Conservation (phyloP, 1,284 basidiomycete genomes). For the Ceratobasidium sp. region DNA sequence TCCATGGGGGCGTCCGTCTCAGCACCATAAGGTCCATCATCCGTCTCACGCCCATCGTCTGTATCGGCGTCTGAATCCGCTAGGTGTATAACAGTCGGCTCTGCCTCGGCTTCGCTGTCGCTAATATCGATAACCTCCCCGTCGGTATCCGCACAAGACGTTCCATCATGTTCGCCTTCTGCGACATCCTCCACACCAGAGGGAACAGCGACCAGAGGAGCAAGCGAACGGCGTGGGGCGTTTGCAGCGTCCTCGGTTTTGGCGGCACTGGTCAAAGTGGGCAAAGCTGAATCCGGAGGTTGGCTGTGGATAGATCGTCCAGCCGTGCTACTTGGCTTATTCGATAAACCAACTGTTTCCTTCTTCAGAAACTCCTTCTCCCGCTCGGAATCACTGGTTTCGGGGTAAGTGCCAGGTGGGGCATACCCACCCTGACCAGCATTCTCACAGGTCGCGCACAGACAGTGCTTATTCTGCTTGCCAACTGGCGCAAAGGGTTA, state of each 20-base stretch:
- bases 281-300: neutral
- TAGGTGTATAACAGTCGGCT: neutral
- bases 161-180: constrained; percentile 30
- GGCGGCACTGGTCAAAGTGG: constrained; percentile 17
- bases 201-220: constrained; percentile 25
- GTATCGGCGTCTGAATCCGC: constrained; percentile 22
- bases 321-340: constrained; percentile 6
- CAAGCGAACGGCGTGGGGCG: constrained; percentile 16
- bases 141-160: constrained; percentile 32
- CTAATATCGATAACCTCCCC: constrained; percentile 32
- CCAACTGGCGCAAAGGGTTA: constrained; percentile 65
- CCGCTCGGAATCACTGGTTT: constrained; percentile 41
- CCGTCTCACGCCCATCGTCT: constrained; percentile 33
- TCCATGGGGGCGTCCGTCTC: constrained; percentile 39
- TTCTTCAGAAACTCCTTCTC: constrained; percentile 37
- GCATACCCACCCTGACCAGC: constrained; percentile 76
- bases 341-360: neutral
- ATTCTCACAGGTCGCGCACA: constrained; percentile 89
- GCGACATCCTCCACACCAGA: constrained; percentile 21
- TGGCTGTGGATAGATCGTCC: neutral
- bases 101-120: constrained; percentile 30
- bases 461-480: constrained; percentile 81
- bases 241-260: neutral
- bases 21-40: constrained; percentile 15
- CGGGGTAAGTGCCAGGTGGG: constrained; percentile 56